Conservation (phyloP, 2,329 filamentous ascomycete species). For the Colletotrichum sp. region DNA sequence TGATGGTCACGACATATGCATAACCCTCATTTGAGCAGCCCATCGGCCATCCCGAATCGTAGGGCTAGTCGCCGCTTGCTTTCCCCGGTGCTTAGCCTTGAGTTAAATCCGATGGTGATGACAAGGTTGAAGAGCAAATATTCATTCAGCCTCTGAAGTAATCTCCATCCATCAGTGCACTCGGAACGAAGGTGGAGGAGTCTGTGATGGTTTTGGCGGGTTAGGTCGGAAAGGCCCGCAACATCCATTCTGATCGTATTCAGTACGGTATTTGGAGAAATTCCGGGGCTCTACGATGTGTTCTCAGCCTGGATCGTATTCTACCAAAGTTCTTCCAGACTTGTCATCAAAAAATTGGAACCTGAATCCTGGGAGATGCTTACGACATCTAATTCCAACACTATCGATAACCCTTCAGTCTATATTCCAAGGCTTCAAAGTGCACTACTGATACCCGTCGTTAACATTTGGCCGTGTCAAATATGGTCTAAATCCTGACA, state of each 20-base stretch:
- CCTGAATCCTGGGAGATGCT: neutral
- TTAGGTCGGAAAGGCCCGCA: neutral
- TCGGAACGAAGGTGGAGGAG: neutral
- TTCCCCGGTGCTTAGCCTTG: neutral
- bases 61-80: neutral
- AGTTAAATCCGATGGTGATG: neutral
- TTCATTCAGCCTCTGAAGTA: neutral
- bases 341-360: neutral
- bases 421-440: neutral
- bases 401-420: neutral
- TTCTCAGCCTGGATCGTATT: neutral
- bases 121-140: neutral
- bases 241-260: neutral
- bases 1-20: neutral
- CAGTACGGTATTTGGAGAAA: neutral
- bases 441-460: neutral
- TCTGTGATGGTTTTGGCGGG: neutral
- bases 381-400: neutral
- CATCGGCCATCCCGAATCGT: constrained; percentile 1
- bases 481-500: neutral
- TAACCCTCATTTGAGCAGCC: constrained; percentile 2
- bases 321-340: neutral
- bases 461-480: neutral
- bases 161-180: neutral
- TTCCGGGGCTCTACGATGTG: neutral